Evolutionary conservation across 2,329 filamentous ascomycete genomes (phyloP), one percentile per base, ranked within the genome.

Genomic region (Fusarium humuli): DNA sequence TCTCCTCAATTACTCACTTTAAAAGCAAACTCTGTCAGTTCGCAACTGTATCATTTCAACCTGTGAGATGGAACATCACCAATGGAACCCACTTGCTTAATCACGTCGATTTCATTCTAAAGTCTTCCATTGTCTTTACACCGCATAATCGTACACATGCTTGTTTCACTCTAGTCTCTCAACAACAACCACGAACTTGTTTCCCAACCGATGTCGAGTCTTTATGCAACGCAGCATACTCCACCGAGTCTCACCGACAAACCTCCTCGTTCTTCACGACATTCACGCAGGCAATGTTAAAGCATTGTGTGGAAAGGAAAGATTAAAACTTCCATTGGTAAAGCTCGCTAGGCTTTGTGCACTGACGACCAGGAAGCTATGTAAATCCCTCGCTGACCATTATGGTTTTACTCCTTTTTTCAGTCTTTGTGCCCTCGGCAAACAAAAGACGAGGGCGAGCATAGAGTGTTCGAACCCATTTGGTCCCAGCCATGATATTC

Each of bases 321-420:
- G 73, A 76, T 61, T 30, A 70, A 65, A 57, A 72, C 71, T 75
- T 76, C 74, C 74, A 76, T 76, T 75, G 67, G 64, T 52, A 69
- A 66, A 75, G 73, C 73, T 61, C 32, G 58, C 63, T 32, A 48
- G 65, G 73, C 70, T 67, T 69, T 58, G 50, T 47, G 61, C 48
- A 64, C 59, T 65, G 46, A 72, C 53, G 67, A 70, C 48, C 60
- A 75, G 71, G 74, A 76, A 76, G 71, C 71, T 73, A 75, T 63
- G 70, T 71, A 71, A 48, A 73, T 65, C 73, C 60, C 32, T 54
- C 70, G 47, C 59, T 57, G 52, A 65, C 64, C 65, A 70, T 67
- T 57, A 66, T 54, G 50, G 63, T 76, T 75, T 76, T 71, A 69
- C 61, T 68, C 50, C 53, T 73, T 75, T 76, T 74, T 66, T 67